phyloP scores from a whole-genome alignment of 495 filamentous ascomycete species.

The Corynascus novoguineensis region DNA sequence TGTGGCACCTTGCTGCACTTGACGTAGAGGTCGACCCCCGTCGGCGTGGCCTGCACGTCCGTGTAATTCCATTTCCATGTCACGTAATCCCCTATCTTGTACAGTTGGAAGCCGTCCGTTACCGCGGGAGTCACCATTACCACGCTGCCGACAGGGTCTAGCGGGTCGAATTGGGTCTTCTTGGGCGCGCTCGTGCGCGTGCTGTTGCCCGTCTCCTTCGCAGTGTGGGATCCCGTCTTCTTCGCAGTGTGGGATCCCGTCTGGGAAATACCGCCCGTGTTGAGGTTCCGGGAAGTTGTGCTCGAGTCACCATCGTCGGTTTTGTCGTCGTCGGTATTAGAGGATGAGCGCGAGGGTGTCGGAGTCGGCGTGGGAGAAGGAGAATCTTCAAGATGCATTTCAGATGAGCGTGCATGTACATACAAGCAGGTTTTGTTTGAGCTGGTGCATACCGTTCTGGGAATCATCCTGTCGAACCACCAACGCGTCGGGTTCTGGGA shows the following conservation, averaged over 20 bases:
- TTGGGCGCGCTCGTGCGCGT: conserved; percentile 33
- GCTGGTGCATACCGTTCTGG: conserved; percentile 4
- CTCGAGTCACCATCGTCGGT: conserved; percentile 1
- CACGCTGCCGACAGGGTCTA: conserved; percentile 64
- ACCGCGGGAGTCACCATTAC: conserved; percentile 71
- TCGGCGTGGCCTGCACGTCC: conserved; percentile 68
- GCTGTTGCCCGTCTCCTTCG: conserved; percentile 21
- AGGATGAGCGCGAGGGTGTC: conserved; percentile 10
- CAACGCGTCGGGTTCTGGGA: conserved; percentile 34
- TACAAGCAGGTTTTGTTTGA: neutral
- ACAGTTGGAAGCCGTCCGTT: conserved; percentile 60
- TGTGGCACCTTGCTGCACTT: conserved; percentile 54
- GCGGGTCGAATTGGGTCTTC: conserved; percentile 52
- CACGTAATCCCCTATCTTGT: conserved; percentile 79
- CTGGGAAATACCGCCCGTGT: conserved; percentile 26
- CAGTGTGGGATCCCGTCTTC: conserved; percentile 9
- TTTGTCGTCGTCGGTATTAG: neutral
- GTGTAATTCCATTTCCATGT: conserved; percentile 97
- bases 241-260: conserved; percentile 12
- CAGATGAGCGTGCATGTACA: neutral
- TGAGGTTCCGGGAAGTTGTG: conserved; percentile 23
- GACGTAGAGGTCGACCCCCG: conserved; percentile 74
- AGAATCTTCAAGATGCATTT: conserved; percentile 10
- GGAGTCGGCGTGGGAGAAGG: conserved; percentile 21
- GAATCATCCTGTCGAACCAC: conserved; percentile 35